Base-by-base conservation (phyloP, 23 red algal species). In the Gracilariopsis chorda region DNA sequence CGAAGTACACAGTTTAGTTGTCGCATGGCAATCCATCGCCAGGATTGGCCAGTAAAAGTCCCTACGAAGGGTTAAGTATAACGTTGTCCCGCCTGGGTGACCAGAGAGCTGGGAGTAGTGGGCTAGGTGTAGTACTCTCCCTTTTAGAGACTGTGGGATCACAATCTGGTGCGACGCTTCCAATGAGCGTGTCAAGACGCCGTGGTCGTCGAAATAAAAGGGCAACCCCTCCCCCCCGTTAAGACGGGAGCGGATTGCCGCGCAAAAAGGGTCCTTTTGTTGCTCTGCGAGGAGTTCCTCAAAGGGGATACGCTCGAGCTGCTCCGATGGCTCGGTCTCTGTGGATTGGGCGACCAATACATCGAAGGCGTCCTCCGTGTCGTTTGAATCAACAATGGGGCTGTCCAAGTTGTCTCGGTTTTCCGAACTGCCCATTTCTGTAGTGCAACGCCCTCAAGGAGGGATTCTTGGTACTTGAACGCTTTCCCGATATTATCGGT, bases 81-180 rank as follows among this genome's bases (percentile, higher is more conserved):
- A 13, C 51, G 36, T 57, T 10, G 36, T 44, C 25, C 78, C 51
- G 7, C 78, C 78, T 44, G 51, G 78, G 59, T 82, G 49, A 46
- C 49, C 78, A 62, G 78, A 45, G 29, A 35, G 32, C 48, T 57
- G 49, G 3, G 51, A 44, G 55, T 8, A 61, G 47, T 82, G 78
- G 12, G 48, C 16, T 30, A 82, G n/a, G 47, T 62, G 55, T 49
- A 82, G 39, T 57, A 82, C 78, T 28, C 49, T 45, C 29, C 55
- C 43, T 39, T 62, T 60, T 3, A 82, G 78, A n/a, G 49, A 2
- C 21, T 82, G 78, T 24, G 49, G 78, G 32, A 82, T 62, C 36
- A 82, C 48, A 24, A 57, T 57, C 49, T 82, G 78, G 4, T 36
- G 3, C 43, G 10, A 12, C 27, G 34, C 51, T n/a, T 84, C 80